Conservation (phyloP, 23 red algal genomes). For the Pyropia haitanensis region DNA sequence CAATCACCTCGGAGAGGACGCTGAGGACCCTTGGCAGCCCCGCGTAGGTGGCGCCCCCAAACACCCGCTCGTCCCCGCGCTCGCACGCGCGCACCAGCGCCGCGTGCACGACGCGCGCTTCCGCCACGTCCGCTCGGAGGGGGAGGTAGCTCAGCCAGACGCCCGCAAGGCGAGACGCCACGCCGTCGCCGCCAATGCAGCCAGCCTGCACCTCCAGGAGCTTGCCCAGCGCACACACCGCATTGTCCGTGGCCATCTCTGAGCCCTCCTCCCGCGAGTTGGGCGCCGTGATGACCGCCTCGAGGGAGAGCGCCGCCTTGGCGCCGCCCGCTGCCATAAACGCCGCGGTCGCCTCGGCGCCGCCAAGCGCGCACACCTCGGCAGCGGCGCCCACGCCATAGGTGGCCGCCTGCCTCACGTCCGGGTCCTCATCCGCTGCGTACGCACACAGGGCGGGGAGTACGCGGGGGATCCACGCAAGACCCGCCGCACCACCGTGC, state of each 20-base stretch:
- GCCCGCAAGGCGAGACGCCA: conserved; percentile 5
- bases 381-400: conserved; percentile 85
- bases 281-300: conserved; percentile 37
- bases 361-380: conserved; percentile 29
- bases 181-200: conserved; percentile 14
- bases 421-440: conserved; percentile 39
- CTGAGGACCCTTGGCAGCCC: conserved; percentile 38
- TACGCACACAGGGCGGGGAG: conserved; percentile 67
- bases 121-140: conserved; percentile 48
- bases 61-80: conserved; percentile 17
- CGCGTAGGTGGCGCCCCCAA: conserved; percentile 20
- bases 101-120: conserved; percentile 59
- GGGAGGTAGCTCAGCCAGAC: conserved; percentile 59
- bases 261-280: conserved; percentile 27
- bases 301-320: conserved; percentile 12
- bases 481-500: conserved; percentile 58
- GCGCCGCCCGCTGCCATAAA: conserved; percentile 4
- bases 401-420: conserved; percentile 71
- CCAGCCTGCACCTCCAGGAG: conserved; percentile 63
- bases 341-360: conserved; percentile 10
- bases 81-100: conserved; percentile 40
- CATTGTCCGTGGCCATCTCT: conserved; percentile 74
- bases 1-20: conserved; percentile 27
- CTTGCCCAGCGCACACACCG: conserved; percentile 64
- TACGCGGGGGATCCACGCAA: conserved; percentile 24